Percentiles rank a stretch among this genome's conserved stretches.
Evolutionary conservation across 345 rosid genomes (phyloP).

Genomic region (Eucalyptus sp.): DNA sequence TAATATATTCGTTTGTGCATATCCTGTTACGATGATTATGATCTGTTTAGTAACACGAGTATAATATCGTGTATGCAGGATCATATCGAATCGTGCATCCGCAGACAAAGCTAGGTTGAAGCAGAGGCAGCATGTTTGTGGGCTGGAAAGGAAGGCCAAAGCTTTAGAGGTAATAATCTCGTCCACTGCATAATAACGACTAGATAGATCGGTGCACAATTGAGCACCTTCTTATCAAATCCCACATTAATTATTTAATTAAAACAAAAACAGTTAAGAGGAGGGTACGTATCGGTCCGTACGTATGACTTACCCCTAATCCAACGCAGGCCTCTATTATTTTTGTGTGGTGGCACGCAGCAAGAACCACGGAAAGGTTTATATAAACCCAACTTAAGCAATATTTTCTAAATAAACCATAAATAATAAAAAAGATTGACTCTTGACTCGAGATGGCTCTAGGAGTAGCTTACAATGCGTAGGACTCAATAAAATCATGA

Average conservation of each 20-base stretch:
- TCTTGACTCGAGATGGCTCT: background rate
- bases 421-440: background rate
- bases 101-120: constrained; percentile 13
- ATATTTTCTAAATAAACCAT: background rate
- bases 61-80: background rate
- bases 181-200: background rate
- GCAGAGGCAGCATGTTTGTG: background rate
- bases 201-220: background rate
- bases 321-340: background rate
- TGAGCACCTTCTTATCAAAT: background rate
- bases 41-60: background rate
- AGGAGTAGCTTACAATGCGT: background rate
- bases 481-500: background rate
- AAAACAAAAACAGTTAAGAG: background rate
- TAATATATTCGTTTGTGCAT: background rate
- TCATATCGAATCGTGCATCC: constrained; percentile 14
- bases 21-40: background rate
- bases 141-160: constrained; percentile 7
- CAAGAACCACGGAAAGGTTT: background rate
- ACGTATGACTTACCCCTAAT: background rate
- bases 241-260: background rate
- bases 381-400: background rate
- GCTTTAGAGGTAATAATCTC: constrained; percentile 9
- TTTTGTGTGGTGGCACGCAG: background rate
- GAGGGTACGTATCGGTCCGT: background rate